A percentile compares a stretch with the other conserved stretches of the same genome.
phyloP scores from a whole-genome alignment of 345 rosid genomes.

The Gossypium ekmanianum region DNA sequence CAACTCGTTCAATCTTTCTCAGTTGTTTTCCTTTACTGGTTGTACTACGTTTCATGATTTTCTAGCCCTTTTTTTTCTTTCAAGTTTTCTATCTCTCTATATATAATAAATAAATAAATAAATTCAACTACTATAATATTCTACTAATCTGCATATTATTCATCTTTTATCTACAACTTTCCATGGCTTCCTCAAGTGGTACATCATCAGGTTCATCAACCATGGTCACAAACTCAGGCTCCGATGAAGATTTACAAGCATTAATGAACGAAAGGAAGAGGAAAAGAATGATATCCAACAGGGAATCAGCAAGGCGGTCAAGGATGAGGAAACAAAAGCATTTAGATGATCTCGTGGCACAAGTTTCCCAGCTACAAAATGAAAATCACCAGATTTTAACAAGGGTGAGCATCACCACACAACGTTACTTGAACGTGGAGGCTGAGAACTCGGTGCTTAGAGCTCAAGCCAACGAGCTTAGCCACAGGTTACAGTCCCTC shows the following conservation, averaged over 20 bases:
- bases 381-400: slow-evolving; percentile 61
- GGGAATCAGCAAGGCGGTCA: slow-evolving; percentile 94
- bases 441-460: slow-evolving; percentile 77
- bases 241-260: slow-evolving; percentile 50
- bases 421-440: slow-evolving; percentile 51
- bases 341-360: slow-evolving; percentile 66
- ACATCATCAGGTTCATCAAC: slow-evolving; percentile 58
- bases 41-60: slow-evolving; percentile 91
- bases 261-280: slow-evolving; percentile 79
- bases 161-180: not conserved
- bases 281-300: slow-evolving; percentile 85
- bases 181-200: slow-evolving; percentile 77
- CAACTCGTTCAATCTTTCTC: slow-evolving; percentile 99
- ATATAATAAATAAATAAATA: not conserved
- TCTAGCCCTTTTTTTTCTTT: not conserved
- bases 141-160: too few species aligned
- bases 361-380: slow-evolving; percentile 45
- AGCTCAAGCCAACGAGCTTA: slow-evolving; percentile 72
- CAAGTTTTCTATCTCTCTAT: not conserved
- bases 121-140: not conserved
- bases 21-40: slow-evolving; percentile 98
- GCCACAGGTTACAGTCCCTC: slow-evolving; percentile 63
- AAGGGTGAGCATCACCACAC: slow-evolving; percentile 52
- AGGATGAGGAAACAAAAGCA: slow-evolving; percentile 93
- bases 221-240: slow-evolving; percentile 52